Percentiles rank a stretch among this genome's conserved stretches.
phyloP scores from a whole-genome alignment of 2,329 filamentous ascomycete genomes.

The Colletotrichum sp. region DNA sequence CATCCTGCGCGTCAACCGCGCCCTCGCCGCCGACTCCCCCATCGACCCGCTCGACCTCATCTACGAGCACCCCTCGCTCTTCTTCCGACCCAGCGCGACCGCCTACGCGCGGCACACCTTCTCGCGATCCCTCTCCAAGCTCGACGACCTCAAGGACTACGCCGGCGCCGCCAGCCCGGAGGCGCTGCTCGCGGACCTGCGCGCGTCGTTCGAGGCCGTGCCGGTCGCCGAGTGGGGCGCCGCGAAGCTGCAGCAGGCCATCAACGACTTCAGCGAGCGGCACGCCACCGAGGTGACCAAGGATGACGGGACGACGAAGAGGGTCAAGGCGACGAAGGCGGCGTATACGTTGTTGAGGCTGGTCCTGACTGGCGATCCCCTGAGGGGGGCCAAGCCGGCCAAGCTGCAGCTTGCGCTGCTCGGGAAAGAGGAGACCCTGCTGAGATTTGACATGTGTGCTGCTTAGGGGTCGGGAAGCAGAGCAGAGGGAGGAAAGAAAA shows the following conservation, averaged over 20 bases:
- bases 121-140: not conserved
- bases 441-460: conserved; percentile 13
- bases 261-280: not conserved
- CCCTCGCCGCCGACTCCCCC: conserved; percentile 16
- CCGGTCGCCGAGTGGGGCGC: conserved; percentile 14
- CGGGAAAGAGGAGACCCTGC: conserved; percentile 17
- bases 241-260: conserved; percentile 7
- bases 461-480: not conserved
- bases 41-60: conserved; percentile 14
- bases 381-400: conserved; percentile 19
- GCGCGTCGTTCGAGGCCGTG: not conserved
- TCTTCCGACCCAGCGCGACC: conserved; percentile 12
- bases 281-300: not conserved
- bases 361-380: conserved; percentile 15
- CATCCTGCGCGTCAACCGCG: conserved; percentile 14
- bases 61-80: conserved; percentile 21
- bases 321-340: not conserved
- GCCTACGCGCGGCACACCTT: not conserved
- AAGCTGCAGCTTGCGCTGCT: conserved; percentile 23
- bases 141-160: not conserved
- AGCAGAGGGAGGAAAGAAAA: no score
- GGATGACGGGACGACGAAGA: not conserved
- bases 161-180: not conserved
- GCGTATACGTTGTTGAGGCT: conserved; percentile 15
- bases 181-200: conserved; percentile 1